These are phyloP conservation scores for Trametes polyzona DNA, from an alignment of 1,284 basidiomycete genomes.

Conservation along the genomic window DNA sequence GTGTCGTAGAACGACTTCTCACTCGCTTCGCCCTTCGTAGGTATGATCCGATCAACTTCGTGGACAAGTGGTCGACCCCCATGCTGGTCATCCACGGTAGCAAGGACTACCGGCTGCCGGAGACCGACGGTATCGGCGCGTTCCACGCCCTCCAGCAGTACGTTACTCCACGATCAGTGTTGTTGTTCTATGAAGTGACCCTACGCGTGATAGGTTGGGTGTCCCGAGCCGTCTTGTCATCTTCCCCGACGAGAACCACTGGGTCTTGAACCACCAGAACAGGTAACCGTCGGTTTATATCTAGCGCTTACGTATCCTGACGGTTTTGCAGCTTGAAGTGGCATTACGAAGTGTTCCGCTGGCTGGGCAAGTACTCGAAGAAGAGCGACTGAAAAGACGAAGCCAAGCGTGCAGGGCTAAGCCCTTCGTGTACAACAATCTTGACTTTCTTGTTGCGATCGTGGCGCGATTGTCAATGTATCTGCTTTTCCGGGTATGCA, in stretches of 20 bases:
- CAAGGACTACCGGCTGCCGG: constrained; percentile 84
- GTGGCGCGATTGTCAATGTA: not conserved
- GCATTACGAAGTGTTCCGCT: constrained; percentile 88
- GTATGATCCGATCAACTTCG: constrained; percentile 78
- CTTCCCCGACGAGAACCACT: constrained; percentile 95
- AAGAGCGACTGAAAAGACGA: constrained; percentile 25
- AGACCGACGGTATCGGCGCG: constrained; percentile 80
- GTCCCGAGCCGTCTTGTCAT: constrained; percentile 84
- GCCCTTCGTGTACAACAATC: not conserved
- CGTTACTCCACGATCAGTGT: constrained; percentile 39
- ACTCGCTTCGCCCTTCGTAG: constrained; percentile 33
- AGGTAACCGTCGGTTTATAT: constrained; percentile 45
- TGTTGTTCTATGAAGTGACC: too few relatives aligned
- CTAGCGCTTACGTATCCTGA: not conserved
- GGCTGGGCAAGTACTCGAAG: constrained; percentile 82
- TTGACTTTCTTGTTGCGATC: not conserved
- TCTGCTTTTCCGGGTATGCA: not conserved
- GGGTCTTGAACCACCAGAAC: constrained; percentile 81
- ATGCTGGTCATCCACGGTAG: constrained; percentile 85
- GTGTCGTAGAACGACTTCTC: not conserved
- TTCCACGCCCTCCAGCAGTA: constrained; percentile 84
- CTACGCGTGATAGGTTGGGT: constrained; percentile 68
- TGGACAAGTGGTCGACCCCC: constrained; percentile 85
- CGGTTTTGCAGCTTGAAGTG: constrained; percentile 64
- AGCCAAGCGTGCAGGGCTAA: not conserved